A percentile compares a stretch with the other conserved stretches of the same genome.
These are phyloP conservation scores for Auricularia sp. DNA, from an alignment of 768 basidiomycete species.

Conservation along the genomic window DNA sequence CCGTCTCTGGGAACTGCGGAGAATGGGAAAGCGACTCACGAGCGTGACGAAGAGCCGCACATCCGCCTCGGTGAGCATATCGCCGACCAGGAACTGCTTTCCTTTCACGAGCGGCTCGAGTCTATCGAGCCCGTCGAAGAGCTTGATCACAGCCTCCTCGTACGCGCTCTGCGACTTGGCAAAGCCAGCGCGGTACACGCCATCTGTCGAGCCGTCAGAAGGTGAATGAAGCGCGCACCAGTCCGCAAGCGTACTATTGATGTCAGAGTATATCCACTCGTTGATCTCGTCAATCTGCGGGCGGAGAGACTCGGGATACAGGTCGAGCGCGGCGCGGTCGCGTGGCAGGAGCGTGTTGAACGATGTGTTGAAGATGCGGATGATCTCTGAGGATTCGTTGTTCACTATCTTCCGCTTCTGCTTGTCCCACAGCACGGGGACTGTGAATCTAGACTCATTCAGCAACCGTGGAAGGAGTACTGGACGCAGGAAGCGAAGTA, in stretches of 20 bases:
- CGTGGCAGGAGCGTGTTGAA: constrained; percentile 66
- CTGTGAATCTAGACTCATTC: constrained; percentile 49
- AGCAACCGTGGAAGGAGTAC: neutral
- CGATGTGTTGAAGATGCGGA: constrained; percentile 81
- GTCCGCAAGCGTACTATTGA: constrained; percentile 52
- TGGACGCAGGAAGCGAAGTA: constrained; percentile 2
- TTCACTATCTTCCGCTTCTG: constrained; percentile 81
- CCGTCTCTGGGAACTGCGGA: neutral
- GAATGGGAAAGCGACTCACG: constrained; percentile 31
- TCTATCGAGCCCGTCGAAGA: constrained; percentile 74
- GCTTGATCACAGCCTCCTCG: constrained; percentile 55
- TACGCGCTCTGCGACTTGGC: constrained; percentile 76
- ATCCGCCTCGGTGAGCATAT: constrained; percentile 73
- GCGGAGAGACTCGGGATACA: constrained; percentile 67
- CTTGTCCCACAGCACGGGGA: constrained; percentile 90
- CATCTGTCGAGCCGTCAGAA: constrained; percentile 34
- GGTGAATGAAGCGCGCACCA: neutral
- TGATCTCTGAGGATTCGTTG: constrained; percentile 92
- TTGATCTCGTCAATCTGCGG: constrained; percentile 77
- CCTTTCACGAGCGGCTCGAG: constrained; percentile 68
- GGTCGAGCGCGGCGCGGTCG: constrained; percentile 37
- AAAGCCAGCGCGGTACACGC: constrained; percentile 86
- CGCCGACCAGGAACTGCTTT: constrained; percentile 79
- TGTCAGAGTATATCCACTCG: constrained; percentile 73
- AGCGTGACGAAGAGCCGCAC: constrained; percentile 89